Base-by-base conservation (phyloP, 257 asterid species). In the Thymus mandschuricus region DNA sequence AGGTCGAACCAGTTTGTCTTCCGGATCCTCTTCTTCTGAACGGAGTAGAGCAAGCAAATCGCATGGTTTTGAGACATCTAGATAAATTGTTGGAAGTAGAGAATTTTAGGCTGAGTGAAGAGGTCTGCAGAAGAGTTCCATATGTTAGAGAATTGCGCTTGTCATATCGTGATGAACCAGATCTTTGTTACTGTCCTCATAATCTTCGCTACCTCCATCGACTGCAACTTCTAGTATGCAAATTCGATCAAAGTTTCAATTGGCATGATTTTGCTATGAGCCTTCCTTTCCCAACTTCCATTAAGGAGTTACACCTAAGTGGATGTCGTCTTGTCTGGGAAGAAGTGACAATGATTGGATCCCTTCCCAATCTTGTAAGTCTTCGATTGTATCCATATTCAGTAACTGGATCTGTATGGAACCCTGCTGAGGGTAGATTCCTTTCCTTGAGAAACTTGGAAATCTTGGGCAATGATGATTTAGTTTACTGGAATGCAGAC, bases 31-130 rank as follows among this genome's bases (percentile, higher is more conserved):
- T 35, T 4, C 59, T 38, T 3, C 4, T 6, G 29, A 13, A 60
- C 10, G 10, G 8, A 33, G 28, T 9, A 56, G 64, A 34, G 30
- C 5, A 60, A 4, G 2, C 1, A 62, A 35, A 40, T 10, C n/a
- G 27, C 43, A 5, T 43, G 34, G 55, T 68, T 10, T 38, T 68
- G 73, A 2, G 12, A 31, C 12, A 67, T 9, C 72, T 67, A n/a
- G 40, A 51, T 1, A 21, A 11, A 31, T 12, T 67, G 3, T 3
- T 35, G 40, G 5, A 6, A 35, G 40, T 35, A 35, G 40, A 35
- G 40, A 35, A 35, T 35, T 35, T 35, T 6, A 35, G 40, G 40
- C 5, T 35, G 40, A 35, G 40, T 6, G 40, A 35, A 35, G 40
- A 35, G 40, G 40, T 35, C 0, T 35, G 40, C 40, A 35, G 5